Percentiles rank a stretch among this genome's conserved stretches.
Conservation (phyloP, 2,329 filamentous ascomycete species). For the Monosporascus sp. region DNA sequence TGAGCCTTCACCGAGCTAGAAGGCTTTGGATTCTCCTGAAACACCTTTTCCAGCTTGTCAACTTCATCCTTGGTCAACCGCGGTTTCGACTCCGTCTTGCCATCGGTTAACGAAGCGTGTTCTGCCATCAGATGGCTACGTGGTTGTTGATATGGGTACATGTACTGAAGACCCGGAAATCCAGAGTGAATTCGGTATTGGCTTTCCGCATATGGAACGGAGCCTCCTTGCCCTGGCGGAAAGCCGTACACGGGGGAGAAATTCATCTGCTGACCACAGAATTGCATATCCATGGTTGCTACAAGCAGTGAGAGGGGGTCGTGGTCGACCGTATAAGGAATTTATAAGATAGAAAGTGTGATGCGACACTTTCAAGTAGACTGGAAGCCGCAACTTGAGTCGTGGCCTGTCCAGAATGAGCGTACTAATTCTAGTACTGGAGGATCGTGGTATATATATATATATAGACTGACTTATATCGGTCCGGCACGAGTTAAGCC, state of each 20-base stretch:
- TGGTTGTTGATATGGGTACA: slow-evolving; percentile 24
- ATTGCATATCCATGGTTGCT: slow-evolving; percentile 26
- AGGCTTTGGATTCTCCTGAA: slow-evolving; percentile 60
- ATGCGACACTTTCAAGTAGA: not conserved
- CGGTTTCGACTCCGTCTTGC: slow-evolving; percentile 36
- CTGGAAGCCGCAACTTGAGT: not conserved
- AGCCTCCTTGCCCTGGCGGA: slow-evolving; percentile 15
- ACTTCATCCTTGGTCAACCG: slow-evolving; percentile 71
- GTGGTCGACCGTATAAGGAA: slow-evolving; percentile 13
- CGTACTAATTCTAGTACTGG: not conserved
- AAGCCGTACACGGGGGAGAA: slow-evolving; percentile 23
- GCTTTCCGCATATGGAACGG: slow-evolving; percentile 20
- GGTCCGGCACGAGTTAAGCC: slow-evolving; percentile 1
- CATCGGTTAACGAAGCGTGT: slow-evolving; percentile 19
- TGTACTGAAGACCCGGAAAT: slow-evolving; percentile 22
- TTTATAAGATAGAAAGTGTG: slow-evolving; percentile 4
- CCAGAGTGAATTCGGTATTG: slow-evolving; percentile 20
- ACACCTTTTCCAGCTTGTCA: slow-evolving; percentile 62
- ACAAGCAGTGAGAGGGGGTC: slow-evolving; percentile 4
- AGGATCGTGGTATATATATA: not conserved
- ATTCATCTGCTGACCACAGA: slow-evolving; percentile 15
- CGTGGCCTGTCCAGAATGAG: not conserved
- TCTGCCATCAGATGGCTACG: slow-evolving; percentile 21
- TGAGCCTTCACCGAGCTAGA: slow-evolving; percentile 57
- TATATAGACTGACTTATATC: slow-evolving; percentile 4